Percentiles rank a stretch among this genome's conserved stretches.
Evolutionary conservation across 495 filamentous ascomycete species (phyloP).

Genomic region (Aspergillus cristatus): DNA sequence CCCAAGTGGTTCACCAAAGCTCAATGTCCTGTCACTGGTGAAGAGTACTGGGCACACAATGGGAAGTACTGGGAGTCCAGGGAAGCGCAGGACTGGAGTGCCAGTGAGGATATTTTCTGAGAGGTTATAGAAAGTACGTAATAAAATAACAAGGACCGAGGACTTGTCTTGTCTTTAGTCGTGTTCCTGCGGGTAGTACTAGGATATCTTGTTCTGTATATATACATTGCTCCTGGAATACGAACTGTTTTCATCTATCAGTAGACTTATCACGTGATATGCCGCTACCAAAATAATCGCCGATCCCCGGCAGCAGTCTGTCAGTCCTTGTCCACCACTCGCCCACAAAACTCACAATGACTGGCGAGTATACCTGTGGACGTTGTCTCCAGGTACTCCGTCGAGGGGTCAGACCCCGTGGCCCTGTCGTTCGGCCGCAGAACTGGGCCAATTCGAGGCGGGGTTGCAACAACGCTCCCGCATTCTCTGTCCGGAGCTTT

Average conservation of each 20-base stretch:
- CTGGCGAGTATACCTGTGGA: slow-evolving; percentile 33
- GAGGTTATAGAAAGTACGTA: background rate
- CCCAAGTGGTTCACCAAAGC: slow-evolving; percentile 79
- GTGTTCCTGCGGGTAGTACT: too few species aligned
- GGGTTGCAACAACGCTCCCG: slow-evolving; percentile 14
- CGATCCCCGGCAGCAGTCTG: background rate
- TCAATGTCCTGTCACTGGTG: slow-evolving; percentile 68
- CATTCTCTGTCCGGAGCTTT: slow-evolving; percentile 23
- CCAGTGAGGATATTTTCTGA: slow-evolving; percentile 60
- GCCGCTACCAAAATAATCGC: background rate
- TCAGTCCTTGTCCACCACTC: slow-evolving; percentile 1
- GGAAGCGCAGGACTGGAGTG: slow-evolving; percentile 42
- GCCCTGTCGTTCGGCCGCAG: slow-evolving; percentile 13
- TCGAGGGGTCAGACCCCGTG: slow-evolving; percentile 15
- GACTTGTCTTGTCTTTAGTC: slow-evolving; percentile 2
- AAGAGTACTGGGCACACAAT: slow-evolving; percentile 83
- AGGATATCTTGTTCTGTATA: too few species aligned
- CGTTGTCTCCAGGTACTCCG: slow-evolving; percentile 33
- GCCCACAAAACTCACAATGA: slow-evolving; percentile 22
- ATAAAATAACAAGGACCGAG: background rate
- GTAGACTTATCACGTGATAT: too few species aligned
- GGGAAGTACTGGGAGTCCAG: slow-evolving; percentile 74
- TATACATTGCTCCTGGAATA: too few species aligned
- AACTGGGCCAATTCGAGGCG: slow-evolving; percentile 16
- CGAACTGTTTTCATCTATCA: too few species aligned